Evolutionary conservation across 2,329 filamentous ascomycete species (phyloP).

Genomic region (Phyllosticta citrichinensis): DNA sequence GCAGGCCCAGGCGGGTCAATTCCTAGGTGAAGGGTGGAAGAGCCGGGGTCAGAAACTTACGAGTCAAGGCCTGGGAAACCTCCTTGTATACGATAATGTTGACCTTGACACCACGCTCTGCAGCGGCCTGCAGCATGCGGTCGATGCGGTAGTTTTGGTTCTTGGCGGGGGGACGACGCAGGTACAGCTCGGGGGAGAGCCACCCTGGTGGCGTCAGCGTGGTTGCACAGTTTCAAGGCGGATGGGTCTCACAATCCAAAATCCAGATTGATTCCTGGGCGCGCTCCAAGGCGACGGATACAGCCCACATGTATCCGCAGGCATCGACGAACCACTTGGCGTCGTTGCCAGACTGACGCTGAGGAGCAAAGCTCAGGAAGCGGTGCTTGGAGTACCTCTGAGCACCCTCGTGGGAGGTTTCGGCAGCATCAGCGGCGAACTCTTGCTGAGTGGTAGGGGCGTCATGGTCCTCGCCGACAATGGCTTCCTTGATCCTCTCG

Average conservation of each 20-base stretch:
- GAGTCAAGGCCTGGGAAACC: slow-evolving; percentile 62
- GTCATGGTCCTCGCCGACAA: slow-evolving; percentile 1
- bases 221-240: neutral
- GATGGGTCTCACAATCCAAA: slow-evolving; percentile 50
- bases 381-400: slow-evolving; percentile 38
- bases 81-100: slow-evolving; percentile 91
- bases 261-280: slow-evolving; percentile 75
- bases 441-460: neutral
- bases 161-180: slow-evolving; percentile 68
- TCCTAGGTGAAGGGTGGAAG: slow-evolving; percentile 32
- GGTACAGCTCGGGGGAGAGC: slow-evolving; percentile 79
- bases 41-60: slow-evolving; percentile 46
- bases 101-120: slow-evolving; percentile 72
- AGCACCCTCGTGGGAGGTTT: slow-evolving; percentile 21
- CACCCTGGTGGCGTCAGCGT: slow-evolving; percentile 44
- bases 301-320: slow-evolving; percentile 76
- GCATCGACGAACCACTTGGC: slow-evolving; percentile 86
- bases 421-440: slow-evolving; percentile 15
- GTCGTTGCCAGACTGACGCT: slow-evolving; percentile 54
- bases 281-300: slow-evolving; percentile 67
- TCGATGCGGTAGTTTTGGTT: slow-evolving; percentile 81
- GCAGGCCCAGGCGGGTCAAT: slow-evolving; percentile 32
- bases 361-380: slow-evolving; percentile 59
- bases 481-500: slow-evolving; percentile 41
- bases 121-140: slow-evolving; percentile 69